Percentiles rank a stretch among this genome's conserved stretches.
These are phyloP conservation scores for Acanthamoeba comandoni DNA, from an alignment of 208 protist species.

Conservation along the genomic window DNA sequence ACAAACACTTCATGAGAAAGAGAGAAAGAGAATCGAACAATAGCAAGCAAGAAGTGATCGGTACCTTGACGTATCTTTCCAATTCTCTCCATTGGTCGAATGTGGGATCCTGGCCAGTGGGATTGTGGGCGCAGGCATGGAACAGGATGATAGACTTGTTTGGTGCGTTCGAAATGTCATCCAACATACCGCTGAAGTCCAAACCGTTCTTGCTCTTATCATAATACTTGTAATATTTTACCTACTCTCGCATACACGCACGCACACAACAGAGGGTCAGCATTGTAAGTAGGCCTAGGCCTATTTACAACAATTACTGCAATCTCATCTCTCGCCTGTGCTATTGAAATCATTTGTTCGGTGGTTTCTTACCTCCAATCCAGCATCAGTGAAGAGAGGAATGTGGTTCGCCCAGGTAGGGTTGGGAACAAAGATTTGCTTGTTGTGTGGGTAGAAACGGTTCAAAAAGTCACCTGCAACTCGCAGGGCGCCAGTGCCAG, in stretches of 20 bases:
- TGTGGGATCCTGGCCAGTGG: slow-evolving; percentile 97
- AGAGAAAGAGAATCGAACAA: slow-evolving; percentile 15
- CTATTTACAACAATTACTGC: too few relatives aligned
- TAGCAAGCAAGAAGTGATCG: not conserved
- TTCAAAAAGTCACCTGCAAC: slow-evolving; percentile 89
- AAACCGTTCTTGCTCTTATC: slow-evolving; percentile 78
- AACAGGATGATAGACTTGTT: slow-evolving; percentile 94
- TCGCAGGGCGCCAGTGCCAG: slow-evolving; percentile 92
- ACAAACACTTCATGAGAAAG: not conserved
- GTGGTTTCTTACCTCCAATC: slow-evolving; percentile 13
- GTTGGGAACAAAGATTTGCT: slow-evolving; percentile 87
- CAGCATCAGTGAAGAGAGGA: slow-evolving; percentile 62
- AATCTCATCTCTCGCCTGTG: too few relatives aligned
- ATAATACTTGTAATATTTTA: slow-evolving; percentile 86
- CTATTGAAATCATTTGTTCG: not conserved
- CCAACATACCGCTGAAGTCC: slow-evolving; percentile 86
- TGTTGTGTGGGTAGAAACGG: slow-evolving; percentile 70
- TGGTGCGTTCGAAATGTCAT: slow-evolving; percentile 80
- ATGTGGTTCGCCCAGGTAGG: slow-evolving; percentile 87
- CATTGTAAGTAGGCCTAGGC: slow-evolving; percentile 64
- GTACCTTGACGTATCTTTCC: slow-evolving; percentile 70
- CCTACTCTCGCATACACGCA: too few relatives aligned
- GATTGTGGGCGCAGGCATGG: slow-evolving; percentile 99
- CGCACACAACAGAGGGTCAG: too few relatives aligned
- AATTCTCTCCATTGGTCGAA: slow-evolving; percentile 95